Evolutionary conservation across 176 grass and related monocot genomes (phyloP), one percentile per base, ranked within the genome.

Genomic region (Ensete ventricosum): DNA sequence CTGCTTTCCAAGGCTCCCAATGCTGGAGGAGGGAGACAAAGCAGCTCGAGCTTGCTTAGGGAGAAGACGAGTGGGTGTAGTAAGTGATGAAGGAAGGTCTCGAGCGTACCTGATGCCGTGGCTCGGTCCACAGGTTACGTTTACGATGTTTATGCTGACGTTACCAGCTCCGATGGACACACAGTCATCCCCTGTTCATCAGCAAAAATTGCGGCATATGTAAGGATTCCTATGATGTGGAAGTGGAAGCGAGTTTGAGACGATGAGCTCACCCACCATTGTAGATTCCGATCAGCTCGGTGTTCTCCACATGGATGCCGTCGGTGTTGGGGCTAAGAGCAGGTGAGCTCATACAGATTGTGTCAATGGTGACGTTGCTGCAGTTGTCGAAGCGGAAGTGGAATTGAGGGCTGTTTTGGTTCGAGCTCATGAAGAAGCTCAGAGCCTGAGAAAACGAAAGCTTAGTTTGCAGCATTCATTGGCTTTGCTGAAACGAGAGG

Each of bases 391-490:
- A 99, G 50, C 95, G 90, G 80, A 99, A 89, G 80, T 99, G 95
- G 88, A 99, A 99, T 69, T 99, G 86, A 1, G 95, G 90, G 83
- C 95, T 99, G 86, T 99, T 84, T 76, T 91, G 84, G 83, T 93
- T 89, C 58, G 87, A 85, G 82, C 82, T 93, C 55, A 20, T 76
- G 91, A 90, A 91, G 27, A 98, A 93, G 81, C 95, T 67, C 69
- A 98, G 77, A 53, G 88, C 88, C 95, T 98, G 86, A 19, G 3
- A 22, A 53, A 17, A 69, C 34, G 34, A 43, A 43, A 43, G 34
- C 34, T 43, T 43, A 43, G 34, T 43, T 43, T 63, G 6, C 54
- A 25, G 67, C 1, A 17, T 27, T 24, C 19, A 43, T 43, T 43
- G 34, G 34, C 34, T 43, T 2, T 3, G 52, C 12, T 77, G 53